phyloP scores from a whole-genome alignment of 129 eudicot species.

The Centaurea solstitialis region DNA sequence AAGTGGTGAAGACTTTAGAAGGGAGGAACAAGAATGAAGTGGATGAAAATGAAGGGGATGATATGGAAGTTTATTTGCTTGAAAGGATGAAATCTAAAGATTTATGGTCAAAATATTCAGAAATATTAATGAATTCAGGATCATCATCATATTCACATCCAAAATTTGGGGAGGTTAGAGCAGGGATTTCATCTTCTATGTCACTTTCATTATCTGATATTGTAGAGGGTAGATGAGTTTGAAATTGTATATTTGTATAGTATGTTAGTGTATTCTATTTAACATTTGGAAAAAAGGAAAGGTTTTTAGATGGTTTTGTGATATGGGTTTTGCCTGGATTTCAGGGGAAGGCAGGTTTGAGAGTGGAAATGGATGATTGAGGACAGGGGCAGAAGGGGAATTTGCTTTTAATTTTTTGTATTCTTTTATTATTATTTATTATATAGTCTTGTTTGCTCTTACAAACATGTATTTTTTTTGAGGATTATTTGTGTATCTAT shows the following conservation, averaged over 20 bases:
- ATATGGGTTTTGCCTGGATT: constrained; percentile 30
- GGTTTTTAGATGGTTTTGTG: constrained; percentile 20
- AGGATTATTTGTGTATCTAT: background rate
- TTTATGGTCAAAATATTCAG: constrained; percentile 42
- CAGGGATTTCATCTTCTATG: constrained; percentile 51
- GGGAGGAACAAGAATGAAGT: constrained; percentile 50
- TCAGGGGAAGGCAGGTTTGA: constrained; percentile 21
- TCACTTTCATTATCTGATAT: constrained; percentile 55
- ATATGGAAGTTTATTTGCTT: constrained; percentile 54
- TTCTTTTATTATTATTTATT: background rate
- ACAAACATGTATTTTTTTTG: background rate
- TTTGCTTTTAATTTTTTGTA: background rate
- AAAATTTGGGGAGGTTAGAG: constrained; percentile 56
- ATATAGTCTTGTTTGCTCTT: background rate
- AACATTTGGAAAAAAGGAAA: background rate
- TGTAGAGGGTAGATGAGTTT: constrained; percentile 55
- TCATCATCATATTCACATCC: constrained; percentile 52
- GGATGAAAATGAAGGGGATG: constrained; percentile 53
- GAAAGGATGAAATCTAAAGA: constrained; percentile 44
- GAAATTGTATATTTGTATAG: background rate
- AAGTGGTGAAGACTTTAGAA: constrained; percentile 61
- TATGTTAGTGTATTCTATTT: background rate
- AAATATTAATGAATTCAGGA: constrained; percentile 21
- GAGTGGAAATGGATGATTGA: background rate
- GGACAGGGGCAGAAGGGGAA: constrained; percentile 14